These are phyloP conservation scores for Phytophthora agathidicida DNA, from an alignment of 352 stramenopile genomes.

Conservation along the genomic window DNA sequence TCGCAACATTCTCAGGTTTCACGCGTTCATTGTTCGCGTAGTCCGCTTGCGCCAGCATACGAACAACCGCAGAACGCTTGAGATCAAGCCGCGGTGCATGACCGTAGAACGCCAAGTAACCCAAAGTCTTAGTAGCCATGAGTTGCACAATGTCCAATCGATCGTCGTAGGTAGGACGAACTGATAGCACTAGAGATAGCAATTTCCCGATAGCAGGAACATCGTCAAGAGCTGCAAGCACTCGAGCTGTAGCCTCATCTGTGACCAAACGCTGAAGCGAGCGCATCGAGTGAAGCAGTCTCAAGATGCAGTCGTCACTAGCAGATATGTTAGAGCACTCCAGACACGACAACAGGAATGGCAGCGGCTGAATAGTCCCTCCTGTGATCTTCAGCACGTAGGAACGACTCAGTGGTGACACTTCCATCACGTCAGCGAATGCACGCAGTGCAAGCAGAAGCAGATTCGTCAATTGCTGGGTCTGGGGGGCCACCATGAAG, in stretches of 20 bases:
- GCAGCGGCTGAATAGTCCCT: conserved; percentile 29
- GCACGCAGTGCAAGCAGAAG: conserved; percentile 45
- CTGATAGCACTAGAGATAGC: conserved; percentile 18
- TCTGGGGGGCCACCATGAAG: conserved; percentile 53
- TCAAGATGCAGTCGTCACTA: conserved; percentile 28
- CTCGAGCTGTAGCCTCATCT: conserved; percentile 47
- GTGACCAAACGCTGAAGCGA: conserved; percentile 62
- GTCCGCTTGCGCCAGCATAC: conserved; percentile 53
- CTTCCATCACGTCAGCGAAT: conserved; percentile 62
- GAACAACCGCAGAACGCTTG: conserved; percentile 31
- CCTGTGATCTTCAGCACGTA: conserved; percentile 41
- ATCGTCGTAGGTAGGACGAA: conserved; percentile 23
- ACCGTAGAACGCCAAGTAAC: conserved; percentile 66
- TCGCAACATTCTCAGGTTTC: conserved; percentile 37
- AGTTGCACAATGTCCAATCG: conserved; percentile 50
- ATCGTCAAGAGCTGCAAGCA: conserved; percentile 31
- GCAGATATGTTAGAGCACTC: conserved; percentile 24
- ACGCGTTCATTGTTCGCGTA: conserved; percentile 35
- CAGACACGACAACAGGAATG: conserved; percentile 58
- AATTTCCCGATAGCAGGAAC: conserved; percentile 48
- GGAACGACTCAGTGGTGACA: conserved; percentile 46
- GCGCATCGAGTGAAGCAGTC: conserved; percentile 52
- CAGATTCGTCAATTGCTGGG: conserved; percentile 32
- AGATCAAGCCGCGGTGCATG: conserved; percentile 45
- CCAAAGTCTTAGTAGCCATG: conserved; percentile 67